Conservation (phyloP, 1,139 yeast genomes). For the Saccharomyces hybrid region DNA sequence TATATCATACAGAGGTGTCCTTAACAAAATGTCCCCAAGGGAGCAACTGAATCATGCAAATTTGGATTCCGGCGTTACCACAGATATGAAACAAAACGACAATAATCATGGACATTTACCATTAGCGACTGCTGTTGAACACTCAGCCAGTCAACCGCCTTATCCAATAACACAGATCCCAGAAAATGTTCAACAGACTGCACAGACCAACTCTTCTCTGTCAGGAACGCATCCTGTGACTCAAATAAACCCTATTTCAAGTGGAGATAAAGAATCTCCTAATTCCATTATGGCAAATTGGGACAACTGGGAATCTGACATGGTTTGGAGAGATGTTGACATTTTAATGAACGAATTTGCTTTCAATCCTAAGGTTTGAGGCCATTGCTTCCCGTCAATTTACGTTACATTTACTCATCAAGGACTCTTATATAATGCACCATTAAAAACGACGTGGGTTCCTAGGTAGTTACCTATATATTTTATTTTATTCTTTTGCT, state of each 20-base stretch:
- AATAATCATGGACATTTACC: not conserved
- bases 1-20: constrained; percentile 15
- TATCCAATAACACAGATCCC: not conserved
- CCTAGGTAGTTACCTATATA: not conserved
- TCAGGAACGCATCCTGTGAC: not conserved
- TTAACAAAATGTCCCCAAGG: constrained; percentile 14
- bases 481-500: not conserved
- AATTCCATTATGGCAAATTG: constrained; percentile 31
- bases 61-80: not conserved
- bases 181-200: not conserved
- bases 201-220: not conserved
- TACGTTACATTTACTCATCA: not conserved
- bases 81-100: not conserved
- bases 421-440: not conserved
- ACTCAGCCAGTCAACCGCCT: constrained; percentile 1
- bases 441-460: not conserved
- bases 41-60: constrained; percentile 8
- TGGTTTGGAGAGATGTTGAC: constrained; percentile 85
- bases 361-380: constrained; percentile 42
- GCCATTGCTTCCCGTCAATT: not conserved
- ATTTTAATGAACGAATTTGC: constrained; percentile 93
- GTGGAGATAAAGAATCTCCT: constrained; percentile 19
- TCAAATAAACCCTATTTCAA: not conserved
- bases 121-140: not conserved
- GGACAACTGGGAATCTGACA: constrained; percentile 54